phyloP scores from a whole-genome alignment of 768 basidiomycete species.

The Paxillus ammoniavirescens region DNA sequence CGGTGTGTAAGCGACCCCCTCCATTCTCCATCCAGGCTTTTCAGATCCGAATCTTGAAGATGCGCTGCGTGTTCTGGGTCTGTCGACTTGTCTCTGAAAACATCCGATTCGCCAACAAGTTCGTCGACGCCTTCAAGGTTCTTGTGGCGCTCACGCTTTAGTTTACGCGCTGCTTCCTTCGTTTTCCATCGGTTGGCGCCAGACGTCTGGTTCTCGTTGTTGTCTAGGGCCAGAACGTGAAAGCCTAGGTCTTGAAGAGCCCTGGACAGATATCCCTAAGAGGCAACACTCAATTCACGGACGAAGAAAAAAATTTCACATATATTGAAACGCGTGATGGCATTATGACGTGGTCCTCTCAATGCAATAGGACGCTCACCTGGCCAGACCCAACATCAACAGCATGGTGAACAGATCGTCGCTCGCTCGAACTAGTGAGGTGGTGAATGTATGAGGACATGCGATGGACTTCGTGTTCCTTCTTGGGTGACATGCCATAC shows the following conservation, averaged over 20 bases:
- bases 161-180: conserved; percentile 19
- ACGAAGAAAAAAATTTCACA: background rate
- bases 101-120: background rate
- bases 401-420: conserved; percentile 37
- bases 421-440: conserved; percentile 29
- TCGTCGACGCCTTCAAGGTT: background rate
- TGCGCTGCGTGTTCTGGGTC: background rate
- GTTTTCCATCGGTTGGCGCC: conserved; percentile 51
- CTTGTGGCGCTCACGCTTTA: conserved; percentile 9
- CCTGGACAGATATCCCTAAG: conserved; percentile 64
- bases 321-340: background rate
- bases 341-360: background rate
- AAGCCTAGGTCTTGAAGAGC: conserved; percentile 34
- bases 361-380: conserved; percentile 32
- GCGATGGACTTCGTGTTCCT: conserved; percentile 65
- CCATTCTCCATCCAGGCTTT: background rate
- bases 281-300: background rate
- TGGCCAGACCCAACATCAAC: conserved; percentile 80
- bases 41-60: background rate
- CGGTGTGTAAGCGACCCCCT: conserved; percentile 49
- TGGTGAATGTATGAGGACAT: conserved; percentile 56
- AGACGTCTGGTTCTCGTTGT: conserved; percentile 53
- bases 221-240: conserved; percentile 68
- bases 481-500: conserved; percentile 73
- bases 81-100: background rate